Base-by-base conservation (phyloP, 2,329 filamentous ascomycete genomes). In the Fonsecaea erecta region DNA sequence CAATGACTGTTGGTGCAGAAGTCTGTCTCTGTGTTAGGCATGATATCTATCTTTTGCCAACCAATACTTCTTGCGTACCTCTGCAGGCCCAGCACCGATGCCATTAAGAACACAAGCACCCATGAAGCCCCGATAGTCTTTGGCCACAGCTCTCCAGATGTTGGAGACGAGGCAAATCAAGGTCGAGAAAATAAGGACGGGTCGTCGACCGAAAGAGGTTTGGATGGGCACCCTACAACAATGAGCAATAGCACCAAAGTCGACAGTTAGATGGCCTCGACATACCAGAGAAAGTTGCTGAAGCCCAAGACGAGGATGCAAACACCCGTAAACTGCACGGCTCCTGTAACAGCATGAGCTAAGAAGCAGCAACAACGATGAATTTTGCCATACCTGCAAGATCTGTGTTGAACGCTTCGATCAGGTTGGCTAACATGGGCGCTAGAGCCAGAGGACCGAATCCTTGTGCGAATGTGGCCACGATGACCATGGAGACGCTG, bases 31-130 rank as follows among this genome's bases (percentile, higher is more conserved):
- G 71, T 89, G 85, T 2, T 83, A 60, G 46, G 11, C 30, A 32
- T 28, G 9, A 18, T 30, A 14, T n/a, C 24, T 6, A n/a, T n/a
- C n/a, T n/a, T 11, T 34, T 24, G 14, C 7, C 28, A 16, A 55
- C 18, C 14, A 16, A 12, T 24, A 11, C 11, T 28, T 82, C 6
- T 86, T 85, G 0, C 85, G 11, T 52, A 60, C 57, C 43, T 58
- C 55, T 32, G 35, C 37, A 2, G 55, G 55, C 2, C 55, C 86
- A 55, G 86, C 85, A 8, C 83, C 86, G 48, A 89, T 80, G 0
- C 86, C 86, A 71, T 87, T 88, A 7, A 89, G 77, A 7, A 86
- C 78, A 60, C 79, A 86, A 55, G 82, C 86, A 4, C 85, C 87
- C 84, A 89, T 87, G 71, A 89, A 88, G 55, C 82, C 85, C 53